These are phyloP conservation scores for Daldinia concentrica DNA, from an alignment of 495 filamentous ascomycete species.

Conservation along the genomic window DNA sequence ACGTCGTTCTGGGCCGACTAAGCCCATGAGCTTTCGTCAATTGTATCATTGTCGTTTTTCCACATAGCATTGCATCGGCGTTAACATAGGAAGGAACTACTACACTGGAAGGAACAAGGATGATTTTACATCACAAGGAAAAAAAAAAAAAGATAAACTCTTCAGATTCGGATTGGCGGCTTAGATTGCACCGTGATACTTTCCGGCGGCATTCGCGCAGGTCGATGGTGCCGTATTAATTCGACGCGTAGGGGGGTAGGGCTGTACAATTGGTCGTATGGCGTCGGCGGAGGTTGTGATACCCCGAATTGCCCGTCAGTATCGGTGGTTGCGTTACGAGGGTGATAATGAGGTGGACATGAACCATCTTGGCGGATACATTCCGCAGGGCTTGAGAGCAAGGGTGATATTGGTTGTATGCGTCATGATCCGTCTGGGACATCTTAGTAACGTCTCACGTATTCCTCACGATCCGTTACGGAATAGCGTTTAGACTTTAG, in stretches of 20 bases:
- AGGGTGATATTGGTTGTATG: constrained; percentile 16
- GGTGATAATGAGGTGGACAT: constrained; percentile 13
- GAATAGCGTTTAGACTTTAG: not conserved
- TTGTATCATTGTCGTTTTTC: constrained; percentile 52
- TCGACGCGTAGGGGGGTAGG: constrained; percentile 28
- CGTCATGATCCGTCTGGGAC: constrained; percentile 8
- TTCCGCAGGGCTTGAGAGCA: not conserved
- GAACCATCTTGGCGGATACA: not conserved
- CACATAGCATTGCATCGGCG: constrained; percentile 67
- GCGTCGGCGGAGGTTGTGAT: constrained; percentile 29
- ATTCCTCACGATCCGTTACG: not conserved
- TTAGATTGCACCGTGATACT: constrained; percentile 49
- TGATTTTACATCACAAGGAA: constrained; percentile 38
- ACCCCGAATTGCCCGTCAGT: constrained; percentile 21
- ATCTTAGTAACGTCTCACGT: not conserved
- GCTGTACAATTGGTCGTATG: constrained; percentile 20
- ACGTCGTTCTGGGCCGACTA: constrained; percentile 18
- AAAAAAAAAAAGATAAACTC: constrained; percentile 37
- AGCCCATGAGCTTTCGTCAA: constrained; percentile 5
- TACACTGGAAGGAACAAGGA: constrained; percentile 46
- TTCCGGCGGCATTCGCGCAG: constrained; percentile 66
- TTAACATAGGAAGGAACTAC: constrained; percentile 51
- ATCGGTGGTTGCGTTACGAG: constrained; percentile 8
- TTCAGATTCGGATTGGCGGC: constrained; percentile 30
- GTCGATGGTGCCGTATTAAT: constrained; percentile 67